A percentile compares a stretch with the other conserved stretches of the same genome.
phyloP scores from a whole-genome alignment of 2,329 filamentous ascomycete genomes.

The Diaporthe velutina region DNA sequence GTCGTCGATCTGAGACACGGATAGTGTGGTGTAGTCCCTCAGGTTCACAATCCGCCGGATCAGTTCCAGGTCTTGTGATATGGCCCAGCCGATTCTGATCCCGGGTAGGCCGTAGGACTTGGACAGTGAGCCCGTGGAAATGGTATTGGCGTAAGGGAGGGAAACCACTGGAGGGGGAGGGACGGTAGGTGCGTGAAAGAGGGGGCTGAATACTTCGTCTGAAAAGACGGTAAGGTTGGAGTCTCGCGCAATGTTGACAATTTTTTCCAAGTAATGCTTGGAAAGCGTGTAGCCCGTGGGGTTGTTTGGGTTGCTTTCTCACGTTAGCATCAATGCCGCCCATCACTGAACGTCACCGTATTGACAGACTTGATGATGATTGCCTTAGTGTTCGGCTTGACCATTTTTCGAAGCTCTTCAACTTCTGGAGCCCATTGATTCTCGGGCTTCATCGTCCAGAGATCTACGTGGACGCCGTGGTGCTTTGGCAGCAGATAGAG shows the following conservation, averaged over 20 bases:
- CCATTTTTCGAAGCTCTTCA: not conserved
- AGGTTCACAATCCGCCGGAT: constrained; percentile 15
- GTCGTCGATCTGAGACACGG: constrained; percentile 26
- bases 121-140: constrained; percentile 15
- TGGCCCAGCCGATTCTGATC: constrained; percentile 93
- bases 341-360: no score
- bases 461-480: constrained; percentile 9
- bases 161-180: constrained; percentile 20
- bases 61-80: constrained; percentile 60
- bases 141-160: constrained; percentile 1
- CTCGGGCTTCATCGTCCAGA: constrained; percentile 25
- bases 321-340: not conserved
- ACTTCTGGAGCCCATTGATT: constrained; percentile 1
- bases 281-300: constrained; percentile 1
- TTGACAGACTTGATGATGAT: constrained; percentile 22
- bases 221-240: constrained; percentile 13
- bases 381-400: constrained; percentile 28
- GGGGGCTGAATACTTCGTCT: constrained; percentile 25
- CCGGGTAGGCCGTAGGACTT: constrained; percentile 67
- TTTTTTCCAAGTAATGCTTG: not conserved
- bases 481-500: constrained; percentile 22
- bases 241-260: not conserved
- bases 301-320: constrained; percentile 16
- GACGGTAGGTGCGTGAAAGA: not conserved
- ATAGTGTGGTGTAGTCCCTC: constrained; percentile 7